phyloP scores from a whole-genome alignment of 805 yeast species.

The Metschnikowia gruessii region DNA sequence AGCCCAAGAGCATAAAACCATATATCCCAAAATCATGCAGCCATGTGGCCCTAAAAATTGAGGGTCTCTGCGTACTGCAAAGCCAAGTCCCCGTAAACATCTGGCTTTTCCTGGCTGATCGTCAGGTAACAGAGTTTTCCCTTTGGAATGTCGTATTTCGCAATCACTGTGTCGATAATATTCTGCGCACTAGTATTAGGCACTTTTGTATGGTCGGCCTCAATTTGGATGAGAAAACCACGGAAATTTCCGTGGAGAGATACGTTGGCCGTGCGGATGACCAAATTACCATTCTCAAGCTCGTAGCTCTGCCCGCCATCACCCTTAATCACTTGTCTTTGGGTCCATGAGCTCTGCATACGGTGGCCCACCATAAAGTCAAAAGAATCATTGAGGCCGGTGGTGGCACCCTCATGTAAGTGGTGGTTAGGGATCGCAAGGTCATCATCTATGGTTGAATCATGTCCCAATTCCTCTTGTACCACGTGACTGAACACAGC shows the following conservation, averaged over 20 bases:
- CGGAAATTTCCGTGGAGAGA: slow-evolving; percentile 72
- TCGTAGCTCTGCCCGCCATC: slow-evolving; percentile 71
- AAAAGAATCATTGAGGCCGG: slow-evolving; percentile 55
- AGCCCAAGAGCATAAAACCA: no score
- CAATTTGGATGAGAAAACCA: slow-evolving; percentile 64
- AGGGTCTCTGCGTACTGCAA: slow-evolving; percentile 41
- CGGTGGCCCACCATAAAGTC: slow-evolving; percentile 54
- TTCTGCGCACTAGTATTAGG: slow-evolving; percentile 9
- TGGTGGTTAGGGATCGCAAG: slow-evolving; percentile 36
- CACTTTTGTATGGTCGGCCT: slow-evolving; percentile 24
- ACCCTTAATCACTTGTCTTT: slow-evolving; percentile 67
- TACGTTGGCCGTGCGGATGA: slow-evolving; percentile 64
- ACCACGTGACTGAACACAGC: slow-evolving; percentile 37
- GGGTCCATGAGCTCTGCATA: slow-evolving; percentile 66
- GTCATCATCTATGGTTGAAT: slow-evolving; percentile 6
- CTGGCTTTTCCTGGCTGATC: slow-evolving; percentile 26
- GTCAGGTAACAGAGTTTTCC: slow-evolving; percentile 37
- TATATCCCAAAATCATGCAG: no score
- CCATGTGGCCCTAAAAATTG: slow-evolving; percentile 37
- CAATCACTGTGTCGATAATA: slow-evolving; percentile 27
- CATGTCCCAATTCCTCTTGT: slow-evolving; percentile 29
- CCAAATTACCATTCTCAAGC: slow-evolving; percentile 49
- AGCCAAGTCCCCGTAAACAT: slow-evolving; percentile 39
- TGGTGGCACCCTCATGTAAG: slow-evolving; percentile 50
- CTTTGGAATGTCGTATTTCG: slow-evolving; percentile 37